phyloP scores from a whole-genome alignment of 1,139 yeast species.

The Blastobotrys ciferrii region DNA sequence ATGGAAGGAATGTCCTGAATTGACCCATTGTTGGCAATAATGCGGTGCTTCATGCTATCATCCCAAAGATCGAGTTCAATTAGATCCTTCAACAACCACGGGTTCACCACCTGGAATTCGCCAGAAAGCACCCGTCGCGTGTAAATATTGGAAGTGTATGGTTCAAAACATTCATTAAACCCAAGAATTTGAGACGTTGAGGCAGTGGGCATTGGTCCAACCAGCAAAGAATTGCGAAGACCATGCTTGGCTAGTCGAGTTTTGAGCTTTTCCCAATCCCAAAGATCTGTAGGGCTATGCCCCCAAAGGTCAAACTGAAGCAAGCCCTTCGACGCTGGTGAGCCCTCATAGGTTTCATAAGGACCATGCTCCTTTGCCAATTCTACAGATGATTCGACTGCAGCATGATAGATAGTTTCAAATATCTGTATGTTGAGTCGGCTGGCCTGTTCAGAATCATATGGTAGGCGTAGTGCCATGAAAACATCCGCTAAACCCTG shows the following conservation, averaged over 20 bases:
- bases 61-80: conserved; percentile 72
- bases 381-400: conserved; percentile 69
- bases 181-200: conserved; percentile 81
- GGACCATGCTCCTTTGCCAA: conserved; percentile 57
- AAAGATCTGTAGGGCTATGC: conserved; percentile 54
- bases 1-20: conserved; percentile 64
- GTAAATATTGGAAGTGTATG: conserved; percentile 76
- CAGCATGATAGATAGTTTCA: conserved; percentile 81
- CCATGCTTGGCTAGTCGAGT: conserved; percentile 53
- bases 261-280: conserved; percentile 65
- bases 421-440: conserved; percentile 63
- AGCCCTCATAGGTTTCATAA: conserved; percentile 59
- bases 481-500: conserved; percentile 79
- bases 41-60: conserved; percentile 62
- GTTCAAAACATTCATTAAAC: conserved; percentile 77
- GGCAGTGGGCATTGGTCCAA: conserved; percentile 90
- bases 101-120: conserved; percentile 74
- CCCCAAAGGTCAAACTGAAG: conserved; percentile 74
- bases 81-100: conserved; percentile 65
- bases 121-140: conserved; percentile 76
- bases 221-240: conserved; percentile 66
- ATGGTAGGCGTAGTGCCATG: conserved; percentile 61
- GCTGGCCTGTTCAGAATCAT: conserved; percentile 61
- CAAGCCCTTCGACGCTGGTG: conserved; percentile 68
- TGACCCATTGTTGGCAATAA: conserved; percentile 72